A percentile compares a stretch with the other conserved stretches of the same genome.
Evolutionary conservation across 257 asterid genomes (phyloP).

Genomic region (Gentiana dahurica): DNA sequence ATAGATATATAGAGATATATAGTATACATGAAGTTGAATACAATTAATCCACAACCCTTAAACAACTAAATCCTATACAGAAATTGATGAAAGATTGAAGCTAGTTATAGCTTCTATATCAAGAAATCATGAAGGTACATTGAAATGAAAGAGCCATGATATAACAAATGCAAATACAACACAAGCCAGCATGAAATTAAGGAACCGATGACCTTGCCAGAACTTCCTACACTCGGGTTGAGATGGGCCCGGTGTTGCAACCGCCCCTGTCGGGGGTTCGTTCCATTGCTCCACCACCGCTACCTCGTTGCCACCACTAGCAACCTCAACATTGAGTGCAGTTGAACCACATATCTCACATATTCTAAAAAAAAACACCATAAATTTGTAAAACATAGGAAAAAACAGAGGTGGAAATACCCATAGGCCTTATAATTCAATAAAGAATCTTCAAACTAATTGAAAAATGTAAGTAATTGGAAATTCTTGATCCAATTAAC

Average conservation of each 20-base stretch:
- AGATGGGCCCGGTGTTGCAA: conserved; percentile 13
- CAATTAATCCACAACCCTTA: too few relatives aligned
- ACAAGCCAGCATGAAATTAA: conserved; percentile 67
- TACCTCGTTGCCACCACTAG: conserved; percentile 17
- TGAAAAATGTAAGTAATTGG: too few relatives aligned
- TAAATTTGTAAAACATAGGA: too few relatives aligned
- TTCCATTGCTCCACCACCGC: conserved; percentile 34
- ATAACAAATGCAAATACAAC: conserved; percentile 79
- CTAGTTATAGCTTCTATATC: neutral
- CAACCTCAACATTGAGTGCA: conserved; percentile 49
- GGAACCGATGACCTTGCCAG: conserved; percentile 74
- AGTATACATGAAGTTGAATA: too few relatives aligned
- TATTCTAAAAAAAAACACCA: conserved; percentile 30
- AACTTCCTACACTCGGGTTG: conserved; percentile 32
- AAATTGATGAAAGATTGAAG: too few relatives aligned
- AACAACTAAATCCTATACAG: too few relatives aligned
- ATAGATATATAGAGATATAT: too few relatives aligned
- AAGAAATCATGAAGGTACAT: conserved; percentile 34
- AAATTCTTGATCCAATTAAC: too few relatives aligned
- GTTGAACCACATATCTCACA: conserved; percentile 79
- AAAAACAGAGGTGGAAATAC: too few relatives aligned
- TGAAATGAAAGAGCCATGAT: conserved; percentile 86
- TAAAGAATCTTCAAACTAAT: too few relatives aligned
- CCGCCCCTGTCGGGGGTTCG: conserved; percentile 25
- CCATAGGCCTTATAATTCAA: too few relatives aligned